Percentiles rank a stretch among this genome's conserved stretches.
Evolutionary conservation across 1,139 yeast genomes (phyloP).

Genomic region (Nakaseomyces delphensis): DNA sequence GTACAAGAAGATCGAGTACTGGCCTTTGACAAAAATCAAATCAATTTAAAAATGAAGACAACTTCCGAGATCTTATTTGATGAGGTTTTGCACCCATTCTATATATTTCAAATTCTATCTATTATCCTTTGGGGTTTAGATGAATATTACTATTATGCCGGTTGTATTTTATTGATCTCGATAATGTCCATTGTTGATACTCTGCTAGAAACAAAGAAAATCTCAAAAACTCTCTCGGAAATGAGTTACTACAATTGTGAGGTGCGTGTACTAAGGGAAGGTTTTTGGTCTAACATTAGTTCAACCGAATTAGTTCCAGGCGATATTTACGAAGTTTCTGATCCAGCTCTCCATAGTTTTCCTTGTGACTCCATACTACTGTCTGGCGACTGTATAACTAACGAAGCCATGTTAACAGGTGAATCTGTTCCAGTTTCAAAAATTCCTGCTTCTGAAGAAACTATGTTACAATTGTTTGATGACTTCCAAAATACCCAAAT

Average conservation of each 20-base stretch:
- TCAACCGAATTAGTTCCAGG: constrained; percentile 92
- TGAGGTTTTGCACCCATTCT: constrained; percentile 90
- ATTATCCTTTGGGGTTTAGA: constrained; percentile 87
- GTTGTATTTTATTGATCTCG: constrained; percentile 83
- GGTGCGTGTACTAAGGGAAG: constrained; percentile 85
- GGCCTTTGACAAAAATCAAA: constrained; percentile 70
- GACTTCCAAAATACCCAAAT: constrained; percentile 48
- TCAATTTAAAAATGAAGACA: constrained; percentile 70
- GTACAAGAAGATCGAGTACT: constrained; percentile 56
- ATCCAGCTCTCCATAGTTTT: constrained; percentile 60
- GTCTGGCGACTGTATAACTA: constrained; percentile 88
- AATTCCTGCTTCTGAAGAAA: constrained; percentile 53
- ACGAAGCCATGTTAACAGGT: constrained; percentile 94
- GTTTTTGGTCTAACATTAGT: constrained; percentile 78
- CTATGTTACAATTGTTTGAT: constrained; percentile 45
- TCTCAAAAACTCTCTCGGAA: constrained; percentile 62
- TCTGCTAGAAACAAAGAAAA: constrained; percentile 69
- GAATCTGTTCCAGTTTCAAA: constrained; percentile 96
- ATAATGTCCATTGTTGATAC: constrained; percentile 71
- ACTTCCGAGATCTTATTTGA: constrained; percentile 58
- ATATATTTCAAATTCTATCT: constrained; percentile 87
- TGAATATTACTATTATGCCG: constrained; percentile 85
- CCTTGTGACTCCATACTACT: constrained; percentile 87
- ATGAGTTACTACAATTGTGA: constrained; percentile 69
- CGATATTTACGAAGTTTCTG: constrained; percentile 84